These are phyloP conservation scores for Dipodascopsis uninucleata DNA, from an alignment of 805 yeast genomes.

Conservation along the genomic window DNA sequence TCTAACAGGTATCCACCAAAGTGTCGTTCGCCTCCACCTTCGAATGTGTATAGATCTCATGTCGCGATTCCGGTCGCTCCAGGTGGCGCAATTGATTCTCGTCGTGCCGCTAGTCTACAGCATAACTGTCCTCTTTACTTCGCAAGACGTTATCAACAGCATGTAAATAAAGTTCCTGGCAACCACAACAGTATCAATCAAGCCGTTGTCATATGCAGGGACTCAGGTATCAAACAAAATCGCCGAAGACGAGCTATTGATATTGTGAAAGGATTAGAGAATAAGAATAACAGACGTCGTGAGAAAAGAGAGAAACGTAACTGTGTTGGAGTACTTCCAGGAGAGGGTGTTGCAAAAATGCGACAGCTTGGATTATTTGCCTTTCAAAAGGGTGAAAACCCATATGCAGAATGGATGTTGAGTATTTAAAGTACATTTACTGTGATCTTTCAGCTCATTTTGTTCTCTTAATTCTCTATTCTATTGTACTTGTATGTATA, in stretches of 20 bases:
- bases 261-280: constrained; percentile 27
- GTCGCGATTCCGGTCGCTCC: too few species aligned
- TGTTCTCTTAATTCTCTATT: too few species aligned
- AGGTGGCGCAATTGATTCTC: constrained; percentile 1
- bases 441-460: too few species aligned
- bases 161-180: neutral
- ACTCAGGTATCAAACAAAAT: neutral
- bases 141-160: neutral
- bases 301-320: constrained; percentile 13
- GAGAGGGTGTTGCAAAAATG: constrained; percentile 31
- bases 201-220: neutral
- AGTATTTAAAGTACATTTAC: constrained; percentile 5
- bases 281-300: constrained; percentile 19
- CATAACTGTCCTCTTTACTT: constrained; percentile 1
- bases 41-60: constrained; percentile 1
- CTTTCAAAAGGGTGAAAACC: constrained; percentile 19
- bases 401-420: constrained; percentile 29
- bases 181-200: neutral
- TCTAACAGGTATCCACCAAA: neutral
- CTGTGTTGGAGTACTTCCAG: constrained; percentile 18
- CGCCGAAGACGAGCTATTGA: constrained; percentile 25
- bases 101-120: constrained; percentile 13
- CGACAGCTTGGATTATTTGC: constrained; percentile 29
- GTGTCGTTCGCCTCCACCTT: constrained; percentile 9
- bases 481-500: too few species aligned